These are phyloP conservation scores for Geotrichum cucujoidarum DNA, from an alignment of 1,139 yeast species.

Conservation along the genomic window DNA sequence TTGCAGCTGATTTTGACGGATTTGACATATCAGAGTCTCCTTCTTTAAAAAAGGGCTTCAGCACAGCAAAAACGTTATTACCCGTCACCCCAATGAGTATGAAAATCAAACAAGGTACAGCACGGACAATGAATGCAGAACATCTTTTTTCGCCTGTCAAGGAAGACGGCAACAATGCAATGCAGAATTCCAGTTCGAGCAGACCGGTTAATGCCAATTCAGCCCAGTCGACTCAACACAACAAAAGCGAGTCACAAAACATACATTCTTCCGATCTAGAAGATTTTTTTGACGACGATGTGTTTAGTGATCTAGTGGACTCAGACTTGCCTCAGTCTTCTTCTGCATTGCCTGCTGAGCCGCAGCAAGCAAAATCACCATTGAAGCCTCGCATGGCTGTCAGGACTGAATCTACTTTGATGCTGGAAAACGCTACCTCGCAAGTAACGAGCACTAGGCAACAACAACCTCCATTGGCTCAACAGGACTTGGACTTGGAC, in stretches of 20 bases:
- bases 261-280: constrained; percentile 2
- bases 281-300: not conserved
- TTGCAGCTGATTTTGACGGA: not conserved
- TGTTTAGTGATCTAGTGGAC: constrained; percentile 1
- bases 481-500: too few species aligned
- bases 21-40: not conserved
- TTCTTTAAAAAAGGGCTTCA: not conserved
- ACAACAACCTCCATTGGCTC: too few species aligned
- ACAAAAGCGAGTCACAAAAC: not conserved
- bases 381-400: too few species aligned
- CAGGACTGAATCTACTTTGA: too few species aligned
- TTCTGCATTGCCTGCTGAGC: too few species aligned
- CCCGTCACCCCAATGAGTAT: constrained; percentile 1
- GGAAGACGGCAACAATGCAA: not conserved
- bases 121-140: not conserved
- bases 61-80: not conserved
- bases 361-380: too few species aligned
- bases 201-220: too few species aligned
- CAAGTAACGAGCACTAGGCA: too few species aligned
- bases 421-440: too few species aligned
- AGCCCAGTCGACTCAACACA: not conserved
- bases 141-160: constrained; percentile 4
- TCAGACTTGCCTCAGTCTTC: too few species aligned
- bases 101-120: not conserved
- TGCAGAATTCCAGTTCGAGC: too few species aligned